Evolutionary conservation across 805 yeast genomes (phyloP), one percentile per base, ranked within the genome.

Genomic region (Scheffersomyces stipitis): DNA sequence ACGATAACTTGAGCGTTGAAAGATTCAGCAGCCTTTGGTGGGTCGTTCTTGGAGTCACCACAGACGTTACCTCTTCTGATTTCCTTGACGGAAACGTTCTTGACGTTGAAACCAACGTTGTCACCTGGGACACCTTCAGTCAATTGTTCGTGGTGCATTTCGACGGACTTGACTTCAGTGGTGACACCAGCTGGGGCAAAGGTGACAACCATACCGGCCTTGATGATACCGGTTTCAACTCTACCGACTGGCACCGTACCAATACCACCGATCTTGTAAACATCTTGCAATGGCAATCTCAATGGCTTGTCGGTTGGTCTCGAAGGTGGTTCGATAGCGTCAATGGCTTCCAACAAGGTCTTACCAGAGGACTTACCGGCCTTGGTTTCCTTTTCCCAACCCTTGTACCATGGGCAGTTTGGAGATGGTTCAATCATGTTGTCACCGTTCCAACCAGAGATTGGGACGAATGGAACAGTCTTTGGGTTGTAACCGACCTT

Each of bases 181-280:
- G 88, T 81, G 64, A 84, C 88, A 71, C 86, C 87, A 62, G 90
- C 85, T 72, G 95, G 95, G 68, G 95, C 89, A 61, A 85, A 83
- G 62, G 86, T 74, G 48, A 85, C 90, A 62, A 85, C 81, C 88
- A 85, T 86, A 76, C 93, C 95, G 63, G 91, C 81, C 80, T 85
- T 84, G 75, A 86, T 85, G 53, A 80, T 73, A 79, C 95, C 95
- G 70, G 95, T 86, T 79, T 86, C 93, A 62, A 86, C 89, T 78
- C 93, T 83, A 62, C 95, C 95, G 76, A 83, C 87, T 72, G 93
- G 91, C 76, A 86, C 95, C 62, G 91, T 83, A 60, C 89, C 90
- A 62, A 83, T 81, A 77, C 86, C 90, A 78, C 91, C 91, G 65
- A 85, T 85, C 87, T 84, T 84, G 89, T 85, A 84, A 61, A 86